A percentile compares a stretch with the other conserved stretches of the same genome.
Conservation (phyloP, 73 alveolate species). For the Stentor roeselii region DNA sequence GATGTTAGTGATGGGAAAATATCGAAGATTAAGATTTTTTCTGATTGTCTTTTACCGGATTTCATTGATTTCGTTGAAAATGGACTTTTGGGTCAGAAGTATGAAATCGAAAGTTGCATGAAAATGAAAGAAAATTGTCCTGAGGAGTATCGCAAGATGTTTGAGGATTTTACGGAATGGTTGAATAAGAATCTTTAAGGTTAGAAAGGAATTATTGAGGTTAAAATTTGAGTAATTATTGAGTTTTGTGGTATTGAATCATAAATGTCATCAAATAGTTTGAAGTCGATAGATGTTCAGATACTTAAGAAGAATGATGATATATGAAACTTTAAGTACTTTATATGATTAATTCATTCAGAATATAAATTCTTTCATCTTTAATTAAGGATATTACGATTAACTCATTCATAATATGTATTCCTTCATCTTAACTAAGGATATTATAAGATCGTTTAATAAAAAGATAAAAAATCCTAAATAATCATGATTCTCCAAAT, state of each 20-base stretch:
- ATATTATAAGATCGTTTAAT: too few species aligned
- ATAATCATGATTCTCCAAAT: too few species aligned
- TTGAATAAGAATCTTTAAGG: background rate
- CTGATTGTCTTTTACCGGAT: slow-evolving; percentile 54
- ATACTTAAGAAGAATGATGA: too few species aligned
- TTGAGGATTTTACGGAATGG: slow-evolving; percentile 4
- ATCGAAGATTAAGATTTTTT: slow-evolving; percentile 32
- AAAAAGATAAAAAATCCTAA: too few species aligned
- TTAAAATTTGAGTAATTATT: background rate
- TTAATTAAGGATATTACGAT: too few species aligned
- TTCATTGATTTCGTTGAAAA: slow-evolving; percentile 39
- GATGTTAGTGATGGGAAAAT: slow-evolving; percentile 57
- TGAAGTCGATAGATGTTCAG: too few species aligned
- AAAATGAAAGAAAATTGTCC: background rate
- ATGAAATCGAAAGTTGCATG: slow-evolving; percentile 1
- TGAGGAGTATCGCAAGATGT: background rate
- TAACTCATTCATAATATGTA: too few species aligned
- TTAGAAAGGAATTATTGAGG: background rate
- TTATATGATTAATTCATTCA: too few species aligned
- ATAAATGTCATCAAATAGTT: too few species aligned
- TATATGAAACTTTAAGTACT: too few species aligned
- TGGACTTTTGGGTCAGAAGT: slow-evolving; percentile 29
- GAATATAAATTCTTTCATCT: too few species aligned
- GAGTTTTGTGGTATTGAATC: background rate
- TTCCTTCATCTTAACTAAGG: too few species aligned